These are phyloP conservation scores for Yamadazyma conglobata DNA, from an alignment of 1,139 yeast genomes.

Conservation along the genomic window DNA sequence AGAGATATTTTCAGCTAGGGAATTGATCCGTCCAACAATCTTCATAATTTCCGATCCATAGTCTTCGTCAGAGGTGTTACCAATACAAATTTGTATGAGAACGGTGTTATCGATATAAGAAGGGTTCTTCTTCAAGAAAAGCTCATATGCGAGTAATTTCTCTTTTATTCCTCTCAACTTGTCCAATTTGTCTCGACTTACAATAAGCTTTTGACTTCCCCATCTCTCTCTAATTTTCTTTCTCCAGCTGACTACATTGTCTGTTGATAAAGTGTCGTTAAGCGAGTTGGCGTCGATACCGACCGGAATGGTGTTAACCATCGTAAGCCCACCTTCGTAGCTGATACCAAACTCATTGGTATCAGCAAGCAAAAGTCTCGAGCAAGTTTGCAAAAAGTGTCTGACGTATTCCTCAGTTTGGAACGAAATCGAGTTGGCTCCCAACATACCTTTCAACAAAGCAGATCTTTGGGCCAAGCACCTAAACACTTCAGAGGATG, in stretches of 20 bases:
- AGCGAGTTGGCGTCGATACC: conserved; percentile 80
- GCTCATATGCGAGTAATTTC: conserved; percentile 82
- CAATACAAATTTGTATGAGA: conserved; percentile 74
- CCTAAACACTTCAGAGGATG: conserved; percentile 92
- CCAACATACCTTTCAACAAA: conserved; percentile 78
- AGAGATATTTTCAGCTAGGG: conserved; percentile 69
- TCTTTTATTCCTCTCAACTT: conserved; percentile 85
- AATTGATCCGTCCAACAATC: conserved; percentile 82
- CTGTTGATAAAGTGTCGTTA: conserved; percentile 41
- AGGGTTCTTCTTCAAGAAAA: conserved; percentile 68
- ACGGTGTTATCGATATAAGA: conserved; percentile 66
- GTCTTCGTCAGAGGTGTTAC: conserved; percentile 44
- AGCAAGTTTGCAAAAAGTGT: conserved; percentile 90
- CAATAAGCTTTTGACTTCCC: conserved; percentile 66
- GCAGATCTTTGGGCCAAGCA: conserved; percentile 85
- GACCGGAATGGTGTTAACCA: conserved; percentile 71
- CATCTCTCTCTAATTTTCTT: conserved; percentile 72
- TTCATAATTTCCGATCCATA: conserved; percentile 71
- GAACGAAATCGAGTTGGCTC: conserved; percentile 83
- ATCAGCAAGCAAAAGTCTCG: conserved; percentile 78
- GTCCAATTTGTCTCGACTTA: conserved; percentile 87
- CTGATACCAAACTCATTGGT: conserved; percentile 71
- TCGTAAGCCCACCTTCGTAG: conserved; percentile 62
- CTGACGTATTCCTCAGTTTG: conserved; percentile 92
- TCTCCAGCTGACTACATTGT: conserved; percentile 68